Evolutionary conservation across 495 filamentous ascomycete genomes (phyloP).

Genomic region (Hypoxylon intermedium): DNA sequence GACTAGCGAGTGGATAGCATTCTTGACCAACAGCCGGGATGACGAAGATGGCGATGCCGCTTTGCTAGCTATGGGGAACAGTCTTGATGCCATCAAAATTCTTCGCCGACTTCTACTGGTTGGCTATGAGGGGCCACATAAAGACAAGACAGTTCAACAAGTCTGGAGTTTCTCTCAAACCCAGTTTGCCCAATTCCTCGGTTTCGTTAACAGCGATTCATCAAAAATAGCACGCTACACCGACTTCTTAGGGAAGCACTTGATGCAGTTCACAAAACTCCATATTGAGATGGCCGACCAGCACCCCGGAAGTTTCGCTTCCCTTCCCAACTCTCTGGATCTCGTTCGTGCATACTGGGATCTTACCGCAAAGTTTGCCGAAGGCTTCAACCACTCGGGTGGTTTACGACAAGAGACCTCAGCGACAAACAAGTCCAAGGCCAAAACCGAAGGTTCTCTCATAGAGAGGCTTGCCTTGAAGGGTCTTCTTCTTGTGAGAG

Average conservation of each 20-base stretch:
- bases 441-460: constrained; percentile 64
- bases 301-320: constrained; percentile 80
- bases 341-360: constrained; percentile 85
- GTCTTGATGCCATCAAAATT: constrained; percentile 77
- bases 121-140: constrained; percentile 84
- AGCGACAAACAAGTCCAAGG: constrained; percentile 57
- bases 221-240: constrained; percentile 53
- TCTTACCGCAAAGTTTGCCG: constrained; percentile 75
- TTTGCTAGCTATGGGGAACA: constrained; percentile 71
- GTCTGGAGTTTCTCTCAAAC: constrained; percentile 76
- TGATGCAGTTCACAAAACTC: constrained; percentile 88
- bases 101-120: constrained; percentile 78
- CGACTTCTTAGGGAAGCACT: constrained; percentile 76
- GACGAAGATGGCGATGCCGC: constrained; percentile 69
- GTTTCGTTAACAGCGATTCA: constrained; percentile 56
- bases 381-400: constrained; percentile 64
- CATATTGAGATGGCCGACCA: constrained; percentile 80
- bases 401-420: constrained; percentile 55
- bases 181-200: constrained; percentile 75
- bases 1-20: constrained; percentile 71
- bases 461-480: constrained; percentile 79
- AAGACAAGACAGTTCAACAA: constrained; percentile 72
- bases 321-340: constrained; percentile 76
- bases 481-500: constrained; percentile 81
- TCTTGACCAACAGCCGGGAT: constrained; percentile 55